Percentiles rank a stretch among this genome's conserved stretches.
Conservation (phyloP, 768 basidiomycete genomes). For the Naematelia aurantialba region DNA sequence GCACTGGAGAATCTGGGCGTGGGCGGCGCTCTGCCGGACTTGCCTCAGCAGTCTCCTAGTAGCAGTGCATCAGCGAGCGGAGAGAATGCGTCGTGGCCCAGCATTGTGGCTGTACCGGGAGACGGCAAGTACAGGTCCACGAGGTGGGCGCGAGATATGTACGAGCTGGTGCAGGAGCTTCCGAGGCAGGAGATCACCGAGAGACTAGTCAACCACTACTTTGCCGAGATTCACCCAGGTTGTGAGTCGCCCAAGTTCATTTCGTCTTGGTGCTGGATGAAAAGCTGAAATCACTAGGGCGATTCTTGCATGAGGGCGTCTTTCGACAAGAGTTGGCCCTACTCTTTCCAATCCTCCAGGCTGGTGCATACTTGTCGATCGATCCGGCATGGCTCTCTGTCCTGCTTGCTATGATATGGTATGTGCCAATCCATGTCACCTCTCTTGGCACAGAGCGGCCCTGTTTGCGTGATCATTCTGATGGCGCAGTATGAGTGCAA, state of each 20-base stretch:
- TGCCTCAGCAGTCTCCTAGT: neutral
- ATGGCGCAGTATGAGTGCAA: neutral
- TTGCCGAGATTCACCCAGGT: neutral
- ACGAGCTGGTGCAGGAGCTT: neutral
- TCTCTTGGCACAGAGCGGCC: too few species aligned
- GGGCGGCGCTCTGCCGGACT: neutral
- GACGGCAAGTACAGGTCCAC: neutral
- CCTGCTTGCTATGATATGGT: conserved; percentile 1
- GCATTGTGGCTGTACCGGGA: neutral
- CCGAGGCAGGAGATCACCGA: neutral
- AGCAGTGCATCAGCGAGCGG: neutral
- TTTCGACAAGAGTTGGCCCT: conserved; percentile 8
- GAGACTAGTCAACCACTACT: conserved; percentile 2
- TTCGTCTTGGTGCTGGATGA: neutral
- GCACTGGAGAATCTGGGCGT: neutral
- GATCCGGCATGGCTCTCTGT: conserved; percentile 11
- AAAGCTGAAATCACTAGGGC: neutral
- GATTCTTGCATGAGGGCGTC: conserved; percentile 4
- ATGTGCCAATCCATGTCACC: neutral
- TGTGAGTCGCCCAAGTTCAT: neutral
- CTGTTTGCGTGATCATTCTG: neutral
- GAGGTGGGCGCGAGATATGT: conserved; percentile 2
- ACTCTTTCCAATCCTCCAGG: neutral
- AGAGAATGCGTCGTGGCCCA: conserved; percentile 3
- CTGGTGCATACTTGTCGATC: neutral